A percentile compares a stretch with the other conserved stretches of the same genome.
phyloP scores from a whole-genome alignment of 176 grass and related monocot species.

The Triticum timopheevii region DNA sequence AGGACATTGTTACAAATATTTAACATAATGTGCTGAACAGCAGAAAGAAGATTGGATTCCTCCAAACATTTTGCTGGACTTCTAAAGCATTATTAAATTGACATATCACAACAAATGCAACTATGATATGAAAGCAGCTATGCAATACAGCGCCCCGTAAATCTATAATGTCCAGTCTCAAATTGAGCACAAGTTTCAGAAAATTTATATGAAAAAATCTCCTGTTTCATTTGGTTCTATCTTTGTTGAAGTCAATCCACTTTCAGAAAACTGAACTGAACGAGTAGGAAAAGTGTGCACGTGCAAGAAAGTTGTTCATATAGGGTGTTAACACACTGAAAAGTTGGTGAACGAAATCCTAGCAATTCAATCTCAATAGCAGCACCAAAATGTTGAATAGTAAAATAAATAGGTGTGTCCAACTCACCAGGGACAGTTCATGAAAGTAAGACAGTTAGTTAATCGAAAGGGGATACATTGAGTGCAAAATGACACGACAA shows the following conservation, averaged over 20 bases:
- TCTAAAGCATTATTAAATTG: constrained; percentile 2
- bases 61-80: constrained; percentile 2
- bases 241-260: background rate
- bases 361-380: background rate
- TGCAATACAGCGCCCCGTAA: background rate
- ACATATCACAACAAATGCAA: background rate
- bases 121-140: background rate
- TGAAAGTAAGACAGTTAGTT: background rate
- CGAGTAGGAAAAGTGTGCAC: background rate
- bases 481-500: background rate
- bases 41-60: background rate
- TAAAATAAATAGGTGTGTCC: background rate
- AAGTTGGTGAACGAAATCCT: constrained; percentile 8
- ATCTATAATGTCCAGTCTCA: background rate
- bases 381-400: constrained; percentile 22
- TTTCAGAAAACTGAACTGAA: constrained; percentile 10
- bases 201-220: background rate
- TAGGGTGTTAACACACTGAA: background rate
- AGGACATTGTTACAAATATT: background rate
- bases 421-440: background rate
- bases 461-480: constrained; percentile 12
- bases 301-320: constrained; percentile 1
- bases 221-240: background rate
- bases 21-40: background rate
- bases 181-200: constrained; percentile 4